phyloP scores from a whole-genome alignment of 495 filamentous ascomycete genomes.

The Neurospora tetraspora region DNA sequence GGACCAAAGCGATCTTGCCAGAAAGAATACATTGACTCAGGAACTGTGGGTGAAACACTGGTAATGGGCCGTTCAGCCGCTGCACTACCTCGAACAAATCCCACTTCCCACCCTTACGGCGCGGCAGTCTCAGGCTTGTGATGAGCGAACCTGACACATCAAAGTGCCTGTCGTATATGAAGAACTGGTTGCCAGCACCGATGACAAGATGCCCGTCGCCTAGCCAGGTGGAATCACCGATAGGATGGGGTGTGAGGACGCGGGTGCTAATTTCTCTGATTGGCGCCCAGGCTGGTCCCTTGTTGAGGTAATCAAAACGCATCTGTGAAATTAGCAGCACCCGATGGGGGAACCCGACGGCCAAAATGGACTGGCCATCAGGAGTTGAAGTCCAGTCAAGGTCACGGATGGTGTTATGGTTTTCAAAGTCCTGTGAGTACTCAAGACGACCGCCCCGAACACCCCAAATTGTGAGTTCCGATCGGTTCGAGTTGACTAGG shows the following conservation, averaged over 20 bases:
- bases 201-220: slow-evolving; percentile 74
- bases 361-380: slow-evolving; percentile 80
- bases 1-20: slow-evolving; percentile 65
- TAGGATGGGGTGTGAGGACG: slow-evolving; percentile 79
- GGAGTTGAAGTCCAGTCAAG: slow-evolving; percentile 94
- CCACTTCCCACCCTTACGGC: slow-evolving; percentile 29
- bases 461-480: slow-evolving; percentile 88
- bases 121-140: slow-evolving; percentile 52
- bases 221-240: slow-evolving; percentile 88
- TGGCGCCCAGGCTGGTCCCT: slow-evolving; percentile 81
- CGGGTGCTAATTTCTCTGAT: slow-evolving; percentile 74
- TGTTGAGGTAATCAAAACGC: slow-evolving; percentile 86
- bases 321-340: slow-evolving; percentile 82
- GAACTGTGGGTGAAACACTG: slow-evolving; percentile 90
- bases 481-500: slow-evolving; percentile 60
- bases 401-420: slow-evolving; percentile 68
- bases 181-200: slow-evolving; percentile 87
- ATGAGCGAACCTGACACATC: slow-evolving; percentile 54
- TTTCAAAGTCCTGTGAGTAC: slow-evolving; percentile 62
- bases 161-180: slow-evolving; percentile 69
- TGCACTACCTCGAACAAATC: slow-evolving; percentile 76
- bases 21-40: slow-evolving; percentile 78
- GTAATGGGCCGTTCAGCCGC: slow-evolving; percentile 75
- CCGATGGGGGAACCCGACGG: slow-evolving; percentile 80
- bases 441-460: slow-evolving; percentile 73